Evolutionary conservation across 768 basidiomycete species (phyloP), one percentile per base, ranked within the genome.

Genomic region (Boletus subcaerulescens): DNA sequence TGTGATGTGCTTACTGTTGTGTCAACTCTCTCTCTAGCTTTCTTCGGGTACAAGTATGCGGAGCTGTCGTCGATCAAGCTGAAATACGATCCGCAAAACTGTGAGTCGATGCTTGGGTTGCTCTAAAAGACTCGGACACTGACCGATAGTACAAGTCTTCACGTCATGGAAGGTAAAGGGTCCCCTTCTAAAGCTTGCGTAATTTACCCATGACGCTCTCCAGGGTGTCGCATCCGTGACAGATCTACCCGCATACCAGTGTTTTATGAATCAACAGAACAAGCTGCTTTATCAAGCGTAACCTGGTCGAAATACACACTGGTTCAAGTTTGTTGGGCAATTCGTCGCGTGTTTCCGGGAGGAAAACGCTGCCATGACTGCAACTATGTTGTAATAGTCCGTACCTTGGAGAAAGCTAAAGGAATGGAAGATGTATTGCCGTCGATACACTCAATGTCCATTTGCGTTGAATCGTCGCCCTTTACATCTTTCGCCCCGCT

Each of bases 71-170:
- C 50, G 2, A 65, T 66, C 48, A 66, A 65, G 20, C 61, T 55
- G 55, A 63, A 56, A 39, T 65, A 65, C 12, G 61, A 66, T 40
- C 64, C 60, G 7, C 0, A 36, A 1, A 65, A 66, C 20, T 60
- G 64, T 63, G 43, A 48, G 60, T 53, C 2, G 13, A 18, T n/a
- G 12, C 29, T 14, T 17, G 17, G 1, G 22, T 18, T 35, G 29
- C 20, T 55, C n/a, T 0, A 13, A 1, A 42, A 42, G 22, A 18
- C 4, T 9, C 10, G 18, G 26, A 6, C 10, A 20, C 45, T 49
- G 14, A 61, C 22, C 12, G 10, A 32, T 22, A 11, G 35, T 20
- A n/a, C 31, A 8, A 50, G 60, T 63, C 50, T 63, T 64, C 48
- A 60, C 44, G 33, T 32, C 63, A 20, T 60, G 55, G 45, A 57